These are phyloP conservation scores for Fusarium fujikuroi DNA, from an alignment of 2,329 filamentous ascomycete species.

Conservation along the genomic window DNA sequence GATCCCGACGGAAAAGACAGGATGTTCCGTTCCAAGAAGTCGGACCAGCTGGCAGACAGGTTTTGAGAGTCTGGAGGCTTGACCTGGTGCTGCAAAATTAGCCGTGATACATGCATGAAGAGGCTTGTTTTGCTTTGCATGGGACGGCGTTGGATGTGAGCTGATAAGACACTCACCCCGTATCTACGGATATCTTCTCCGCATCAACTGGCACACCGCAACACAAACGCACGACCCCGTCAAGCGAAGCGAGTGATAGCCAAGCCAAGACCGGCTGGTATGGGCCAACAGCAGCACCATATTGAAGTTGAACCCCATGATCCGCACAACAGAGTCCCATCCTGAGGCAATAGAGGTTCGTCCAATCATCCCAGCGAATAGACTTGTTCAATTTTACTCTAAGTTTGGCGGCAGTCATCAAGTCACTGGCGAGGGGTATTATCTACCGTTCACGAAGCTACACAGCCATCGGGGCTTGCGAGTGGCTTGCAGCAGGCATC, in stretches of 20 bases:
- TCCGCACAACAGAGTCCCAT: conserved; percentile 6
- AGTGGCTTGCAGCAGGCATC: conserved; percentile 22
- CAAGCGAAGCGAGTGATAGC: conserved; percentile 13
- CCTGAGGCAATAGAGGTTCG: conserved; percentile 2
- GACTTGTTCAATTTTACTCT: not conserved
- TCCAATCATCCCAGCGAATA: conserved; percentile 4
- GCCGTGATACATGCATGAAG: conserved; percentile 1
- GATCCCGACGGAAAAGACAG: conserved; percentile 29
- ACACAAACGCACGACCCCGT: conserved; percentile 19
- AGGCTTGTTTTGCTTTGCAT: not conserved
- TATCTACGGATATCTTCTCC: conserved; percentile 21
- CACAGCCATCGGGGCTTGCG: conserved; percentile 15
- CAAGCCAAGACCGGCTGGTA: conserved; percentile 31
- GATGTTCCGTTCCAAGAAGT: not conserved
- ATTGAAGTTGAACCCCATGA: conserved; percentile 13
- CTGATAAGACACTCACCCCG: conserved; percentile 24
- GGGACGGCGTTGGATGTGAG: conserved; percentile 16
- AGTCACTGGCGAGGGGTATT: not conserved
- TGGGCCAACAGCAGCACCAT: conserved; percentile 18
- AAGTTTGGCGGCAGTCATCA: not conserved
- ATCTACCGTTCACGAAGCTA: not conserved
- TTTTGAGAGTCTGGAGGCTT: not conserved
- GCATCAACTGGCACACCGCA: conserved; percentile 22
- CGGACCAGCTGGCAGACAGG: not conserved
- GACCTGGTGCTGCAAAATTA: not conserved